These are phyloP conservation scores for Penicillium sp. DNA, from an alignment of 2,329 filamentous ascomycete genomes.

Conservation along the genomic window DNA sequence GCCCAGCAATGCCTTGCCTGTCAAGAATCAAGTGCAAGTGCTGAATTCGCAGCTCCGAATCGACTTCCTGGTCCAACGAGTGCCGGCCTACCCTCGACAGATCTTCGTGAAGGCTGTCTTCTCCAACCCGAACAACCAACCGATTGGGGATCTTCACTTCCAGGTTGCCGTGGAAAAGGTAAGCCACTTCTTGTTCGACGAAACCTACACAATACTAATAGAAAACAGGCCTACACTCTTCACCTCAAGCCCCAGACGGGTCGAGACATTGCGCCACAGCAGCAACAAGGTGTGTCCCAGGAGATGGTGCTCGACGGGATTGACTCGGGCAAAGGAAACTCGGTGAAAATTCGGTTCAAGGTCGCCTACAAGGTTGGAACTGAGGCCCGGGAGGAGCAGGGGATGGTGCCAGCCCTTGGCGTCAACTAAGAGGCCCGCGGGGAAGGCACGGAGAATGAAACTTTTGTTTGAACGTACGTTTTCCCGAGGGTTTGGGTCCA, in stretches of 20 bases:
- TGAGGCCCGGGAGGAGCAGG: constrained; percentile 72
- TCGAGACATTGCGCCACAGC: constrained; percentile 70
- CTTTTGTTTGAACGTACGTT: neutral
- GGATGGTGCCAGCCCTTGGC: constrained; percentile 79
- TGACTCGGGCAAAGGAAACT: constrained; percentile 71
- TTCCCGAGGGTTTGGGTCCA: neutral
- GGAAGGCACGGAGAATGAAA: neutral
- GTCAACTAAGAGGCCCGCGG: constrained; percentile 59
- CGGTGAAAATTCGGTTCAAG: constrained; percentile 90
- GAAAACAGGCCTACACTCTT: constrained; percentile 55
- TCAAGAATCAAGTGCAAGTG: constrained; percentile 67
- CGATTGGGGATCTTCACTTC: constrained; percentile 81
- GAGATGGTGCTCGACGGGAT: constrained; percentile 77
- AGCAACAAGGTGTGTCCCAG: constrained; percentile 80
- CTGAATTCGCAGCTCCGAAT: constrained; percentile 73
- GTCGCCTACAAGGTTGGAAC: constrained; percentile 74
- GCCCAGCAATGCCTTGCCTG: constrained; percentile 57
- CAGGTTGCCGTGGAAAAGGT: constrained; percentile 95
- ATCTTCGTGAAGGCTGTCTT: constrained; percentile 79
- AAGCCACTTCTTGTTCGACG: constrained; percentile 24
- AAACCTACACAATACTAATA: neutral
- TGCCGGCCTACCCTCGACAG: constrained; percentile 55
- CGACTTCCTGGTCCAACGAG: constrained; percentile 70
- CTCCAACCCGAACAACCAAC: constrained; percentile 75
- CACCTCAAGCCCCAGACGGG: constrained; percentile 85